Percentiles rank a stretch among this genome's conserved stretches.
phyloP scores from a whole-genome alignment of 2,329 filamentous ascomycete species.

The Fusarium sp. region DNA sequence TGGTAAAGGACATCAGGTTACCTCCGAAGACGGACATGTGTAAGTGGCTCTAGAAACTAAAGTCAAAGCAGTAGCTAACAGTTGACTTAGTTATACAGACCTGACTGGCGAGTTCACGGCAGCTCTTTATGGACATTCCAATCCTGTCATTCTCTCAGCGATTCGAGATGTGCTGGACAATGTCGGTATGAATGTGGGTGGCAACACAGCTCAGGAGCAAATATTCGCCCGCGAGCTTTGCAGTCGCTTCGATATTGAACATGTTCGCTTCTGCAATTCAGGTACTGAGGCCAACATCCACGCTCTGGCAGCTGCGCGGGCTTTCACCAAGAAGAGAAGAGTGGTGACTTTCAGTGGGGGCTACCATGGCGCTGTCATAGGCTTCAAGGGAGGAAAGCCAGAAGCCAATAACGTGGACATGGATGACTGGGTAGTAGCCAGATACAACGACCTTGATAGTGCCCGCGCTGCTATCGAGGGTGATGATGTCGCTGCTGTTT shows the following conservation, averaged over 20 bases:
- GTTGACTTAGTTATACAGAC: conserved; percentile 62
- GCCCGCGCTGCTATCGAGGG: conserved; percentile 57
- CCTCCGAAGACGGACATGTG: conserved; percentile 56
- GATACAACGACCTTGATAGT: conserved; percentile 69
- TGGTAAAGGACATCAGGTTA: conserved; percentile 52
- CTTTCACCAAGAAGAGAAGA: conserved; percentile 58
- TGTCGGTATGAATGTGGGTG: conserved; percentile 66
- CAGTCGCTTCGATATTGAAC: conserved; percentile 65
- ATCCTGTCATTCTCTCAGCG: conserved; percentile 63
- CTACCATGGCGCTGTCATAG: conserved; percentile 53
- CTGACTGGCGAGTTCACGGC: conserved; percentile 73
- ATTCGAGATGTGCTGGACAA: conserved; percentile 58
- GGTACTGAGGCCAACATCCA: conserved; percentile 74
- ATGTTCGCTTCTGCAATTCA: conserved; percentile 71
- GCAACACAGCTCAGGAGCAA: conserved; percentile 63
- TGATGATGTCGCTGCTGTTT: conserved; percentile 68
- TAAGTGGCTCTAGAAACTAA: conserved; percentile 27
- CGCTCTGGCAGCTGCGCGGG: conserved; percentile 65
- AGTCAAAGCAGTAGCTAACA: background rate
- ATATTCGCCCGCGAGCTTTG: conserved; percentile 64
- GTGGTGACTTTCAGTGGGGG: conserved; percentile 64
- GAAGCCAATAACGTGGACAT: conserved; percentile 61
- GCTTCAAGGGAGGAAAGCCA: conserved; percentile 50
- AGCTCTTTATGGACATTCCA: conserved; percentile 73
- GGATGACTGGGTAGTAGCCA: conserved; percentile 68